Evolutionary conservation across 2,329 filamentous ascomycete genomes (phyloP).

Genomic region (Lomentospora prolificans): DNA sequence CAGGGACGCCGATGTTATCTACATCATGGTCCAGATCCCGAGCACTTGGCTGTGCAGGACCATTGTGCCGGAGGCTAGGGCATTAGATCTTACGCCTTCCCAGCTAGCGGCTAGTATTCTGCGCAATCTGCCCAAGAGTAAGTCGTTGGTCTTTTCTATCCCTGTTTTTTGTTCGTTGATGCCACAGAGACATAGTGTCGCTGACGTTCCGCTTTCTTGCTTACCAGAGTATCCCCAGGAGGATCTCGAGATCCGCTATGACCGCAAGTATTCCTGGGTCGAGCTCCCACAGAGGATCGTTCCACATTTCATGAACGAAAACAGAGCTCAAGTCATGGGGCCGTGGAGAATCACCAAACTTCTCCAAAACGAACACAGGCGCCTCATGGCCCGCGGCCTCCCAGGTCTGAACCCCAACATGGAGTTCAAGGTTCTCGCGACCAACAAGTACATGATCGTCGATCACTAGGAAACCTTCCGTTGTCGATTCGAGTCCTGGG

Average conservation of each 20-base stretch:
- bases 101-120: too few species aligned
- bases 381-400: neutral
- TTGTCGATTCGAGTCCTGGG: neutral
- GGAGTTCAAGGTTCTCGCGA: neutral
- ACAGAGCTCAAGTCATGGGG: neutral
- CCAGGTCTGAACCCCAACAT: neutral
- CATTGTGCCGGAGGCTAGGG: too few species aligned
- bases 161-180: neutral
- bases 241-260: neutral
- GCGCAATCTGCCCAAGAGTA: too few species aligned
- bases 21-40: too few species aligned
- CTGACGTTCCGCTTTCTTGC: neutral
- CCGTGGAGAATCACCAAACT: neutral
- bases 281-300: neutral
- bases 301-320: neutral
- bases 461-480: neutral
- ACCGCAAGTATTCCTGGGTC: neutral
- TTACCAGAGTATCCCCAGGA: neutral
- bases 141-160: neutral
- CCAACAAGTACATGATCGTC: neutral
- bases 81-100: too few species aligned
- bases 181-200: too few species aligned
- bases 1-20: neutral
- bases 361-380: neutral
- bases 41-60: too few species aligned